These are phyloP conservation scores for Spizellomyces sp. DNA, from an alignment of 192 early-diverging fungal genomes.

Conservation along the genomic window DNA sequence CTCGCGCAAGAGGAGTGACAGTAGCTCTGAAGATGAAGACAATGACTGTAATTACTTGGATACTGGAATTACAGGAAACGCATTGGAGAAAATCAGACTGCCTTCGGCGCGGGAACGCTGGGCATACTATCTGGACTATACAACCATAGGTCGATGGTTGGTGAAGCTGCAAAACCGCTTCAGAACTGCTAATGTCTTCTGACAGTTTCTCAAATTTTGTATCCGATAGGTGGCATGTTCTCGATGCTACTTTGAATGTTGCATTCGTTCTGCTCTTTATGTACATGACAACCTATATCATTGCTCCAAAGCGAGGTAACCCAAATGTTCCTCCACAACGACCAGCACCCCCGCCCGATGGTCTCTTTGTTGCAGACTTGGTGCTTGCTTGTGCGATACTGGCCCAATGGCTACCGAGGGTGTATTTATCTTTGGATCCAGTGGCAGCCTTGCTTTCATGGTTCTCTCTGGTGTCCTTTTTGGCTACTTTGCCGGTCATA, in stretches of 20 bases:
- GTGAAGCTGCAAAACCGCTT: neutral
- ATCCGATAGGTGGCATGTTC: constrained; percentile 21
- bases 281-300: constrained; percentile 30
- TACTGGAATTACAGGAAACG: neutral
- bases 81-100: neutral
- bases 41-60: neutral
- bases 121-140: constrained; percentile 29
- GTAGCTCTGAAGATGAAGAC: neutral
- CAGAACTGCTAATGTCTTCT: neutral
- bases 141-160: constrained; percentile 23
- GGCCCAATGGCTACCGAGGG: constrained; percentile 62
- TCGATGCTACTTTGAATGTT: constrained; percentile 25
- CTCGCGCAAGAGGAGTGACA: neutral
- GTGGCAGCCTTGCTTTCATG: constrained; percentile 43
- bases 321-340: neutral
- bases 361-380: constrained; percentile 45
- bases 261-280: constrained; percentile 32
- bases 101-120: constrained; percentile 22
- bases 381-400: constrained; percentile 50
- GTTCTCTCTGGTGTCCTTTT: constrained; percentile 59
- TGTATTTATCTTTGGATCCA: constrained; percentile 61
- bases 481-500: constrained; percentile 59
- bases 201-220: neutral
- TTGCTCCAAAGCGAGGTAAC: constrained; percentile 4
- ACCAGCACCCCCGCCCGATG: constrained; percentile 49